These are phyloP conservation scores for Pseudogymnoascus sp. DNA, from an alignment of 2,329 filamentous ascomycete genomes.

Conservation along the genomic window DNA sequence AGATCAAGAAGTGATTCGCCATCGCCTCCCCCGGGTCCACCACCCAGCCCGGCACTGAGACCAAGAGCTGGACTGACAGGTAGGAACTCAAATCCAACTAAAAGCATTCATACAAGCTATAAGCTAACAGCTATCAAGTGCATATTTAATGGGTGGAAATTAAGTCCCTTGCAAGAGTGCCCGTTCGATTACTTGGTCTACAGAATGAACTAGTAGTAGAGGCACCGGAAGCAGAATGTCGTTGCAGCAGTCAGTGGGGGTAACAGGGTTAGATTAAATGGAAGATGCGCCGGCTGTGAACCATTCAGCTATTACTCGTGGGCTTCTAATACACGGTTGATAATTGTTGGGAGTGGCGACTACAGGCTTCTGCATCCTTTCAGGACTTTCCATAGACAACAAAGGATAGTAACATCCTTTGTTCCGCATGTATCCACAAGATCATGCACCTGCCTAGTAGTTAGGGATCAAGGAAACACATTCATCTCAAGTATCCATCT, in stretches of 20 bases:
- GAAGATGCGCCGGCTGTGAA: neutral
- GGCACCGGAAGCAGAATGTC: neutral
- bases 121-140: neutral
- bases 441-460: no score
- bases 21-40: constrained; percentile 34
- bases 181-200: neutral
- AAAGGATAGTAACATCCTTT: no score
- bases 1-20: constrained; percentile 34
- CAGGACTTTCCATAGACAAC: no score
- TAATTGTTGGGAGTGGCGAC: neutral
- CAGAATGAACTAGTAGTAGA: neutral
- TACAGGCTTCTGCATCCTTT: no score
- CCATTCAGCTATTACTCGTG: neutral
- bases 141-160: neutral
- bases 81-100: constrained; percentile 7
- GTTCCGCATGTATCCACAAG: no score
- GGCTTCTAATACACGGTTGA: neutral
- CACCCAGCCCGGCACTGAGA: constrained; percentile 29
- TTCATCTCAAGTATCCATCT: no score
- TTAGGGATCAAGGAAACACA: no score
- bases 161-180: neutral
- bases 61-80: constrained; percentile 15
- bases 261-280: neutral
- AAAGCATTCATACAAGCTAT: neutral
- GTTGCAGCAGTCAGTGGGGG: neutral